Conservation (phyloP, 805 yeast genomes). For the Groenewaldozyma tartarivorans region DNA sequence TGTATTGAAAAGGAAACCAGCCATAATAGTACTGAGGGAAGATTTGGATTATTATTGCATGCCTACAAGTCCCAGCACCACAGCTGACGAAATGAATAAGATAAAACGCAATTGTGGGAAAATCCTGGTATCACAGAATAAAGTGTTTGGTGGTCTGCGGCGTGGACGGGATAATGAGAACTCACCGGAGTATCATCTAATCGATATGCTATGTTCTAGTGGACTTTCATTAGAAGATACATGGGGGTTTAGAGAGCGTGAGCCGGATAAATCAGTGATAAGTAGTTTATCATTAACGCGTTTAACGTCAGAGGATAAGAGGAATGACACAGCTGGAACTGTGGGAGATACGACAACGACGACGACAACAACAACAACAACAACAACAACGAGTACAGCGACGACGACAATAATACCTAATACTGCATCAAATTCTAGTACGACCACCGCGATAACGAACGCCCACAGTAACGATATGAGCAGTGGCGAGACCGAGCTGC, state of each 20-base stretch:
- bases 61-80: conserved; percentile 54
- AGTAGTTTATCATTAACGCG: conserved; percentile 71
- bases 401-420: too few species aligned
- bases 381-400: too few species aligned
- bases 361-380: too few species aligned
- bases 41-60: conserved; percentile 90
- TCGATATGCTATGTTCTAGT: conserved; percentile 88
- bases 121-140: conserved; percentile 43
- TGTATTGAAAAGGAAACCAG: conserved; percentile 38
- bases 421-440: too few species aligned
- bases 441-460: background rate
- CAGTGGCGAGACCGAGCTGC: background rate
- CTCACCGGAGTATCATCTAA: conserved; percentile 88
- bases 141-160: conserved; percentile 68
- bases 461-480: conserved; percentile 3
- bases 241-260: conserved; percentile 90
- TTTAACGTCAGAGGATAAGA: conserved; percentile 10
- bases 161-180: conserved; percentile 22
- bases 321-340: background rate
- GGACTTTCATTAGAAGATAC: conserved; percentile 59
- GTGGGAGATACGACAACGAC: too few species aligned
- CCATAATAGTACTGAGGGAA: conserved; percentile 84
- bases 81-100: conserved; percentile 49
- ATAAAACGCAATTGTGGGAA: conserved; percentile 70
- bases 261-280: conserved; percentile 79